phyloP scores from a whole-genome alignment of 768 basidiomycete species.

The Infundibulicybe gibba region DNA sequence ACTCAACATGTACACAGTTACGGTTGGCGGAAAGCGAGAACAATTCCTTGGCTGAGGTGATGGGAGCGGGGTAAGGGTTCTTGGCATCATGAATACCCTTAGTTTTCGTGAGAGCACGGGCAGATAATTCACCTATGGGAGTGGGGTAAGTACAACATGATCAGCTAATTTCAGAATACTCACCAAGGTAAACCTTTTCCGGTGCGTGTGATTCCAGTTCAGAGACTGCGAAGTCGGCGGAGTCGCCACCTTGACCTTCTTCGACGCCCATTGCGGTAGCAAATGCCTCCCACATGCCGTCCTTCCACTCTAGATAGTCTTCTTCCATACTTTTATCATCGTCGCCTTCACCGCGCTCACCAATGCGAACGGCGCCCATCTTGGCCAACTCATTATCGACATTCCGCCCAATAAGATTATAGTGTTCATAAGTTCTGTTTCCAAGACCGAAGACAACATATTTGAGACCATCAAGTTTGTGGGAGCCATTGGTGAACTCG shows the following conservation, averaged over 20 bases:
- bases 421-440: conserved; percentile 94
- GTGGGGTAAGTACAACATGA: background rate
- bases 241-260: conserved; percentile 94
- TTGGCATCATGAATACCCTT: conserved; percentile 98
- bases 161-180: conserved; percentile 14
- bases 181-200: conserved; percentile 94
- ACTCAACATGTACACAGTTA: conserved; percentile 93
- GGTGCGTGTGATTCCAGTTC: conserved; percentile 71
- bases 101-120: conserved; percentile 87
- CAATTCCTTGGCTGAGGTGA: conserved; percentile 75
- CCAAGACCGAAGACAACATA: conserved; percentile 95
- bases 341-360: conserved; percentile 92
- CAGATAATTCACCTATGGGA: conserved; percentile 82
- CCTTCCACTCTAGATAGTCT: conserved; percentile 99
- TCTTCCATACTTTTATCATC: conserved; percentile 99
- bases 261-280: conserved; percentile 82
- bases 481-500: conserved; percentile 80
- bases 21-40: conserved; percentile 72
- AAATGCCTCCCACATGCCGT: conserved; percentile 93
- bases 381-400: conserved; percentile 71
- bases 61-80: conserved; percentile 91
- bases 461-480: conserved; percentile 77
- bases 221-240: conserved; percentile 89
- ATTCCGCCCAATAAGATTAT: conserved; percentile 83
- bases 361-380: conserved; percentile 84